phyloP scores from a whole-genome alignment of 805 yeast genomes.

The Kuraishia hungarica region DNA sequence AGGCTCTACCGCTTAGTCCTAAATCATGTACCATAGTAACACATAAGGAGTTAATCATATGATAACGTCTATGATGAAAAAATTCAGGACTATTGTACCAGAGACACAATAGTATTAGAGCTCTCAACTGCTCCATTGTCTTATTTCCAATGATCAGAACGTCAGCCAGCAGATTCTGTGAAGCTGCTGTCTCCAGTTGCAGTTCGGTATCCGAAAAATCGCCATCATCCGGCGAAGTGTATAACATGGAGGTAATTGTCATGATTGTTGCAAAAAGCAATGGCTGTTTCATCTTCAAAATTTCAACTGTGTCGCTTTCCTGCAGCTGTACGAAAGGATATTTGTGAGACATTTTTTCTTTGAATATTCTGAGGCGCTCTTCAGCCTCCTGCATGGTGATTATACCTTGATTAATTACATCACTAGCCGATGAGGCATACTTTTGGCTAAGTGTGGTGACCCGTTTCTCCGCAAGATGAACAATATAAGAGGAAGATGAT shows the following conservation, averaged over 20 bases:
- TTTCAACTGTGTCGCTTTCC: conserved; percentile 31
- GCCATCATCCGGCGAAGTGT: conserved; percentile 14
- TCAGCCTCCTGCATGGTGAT: conserved; percentile 54
- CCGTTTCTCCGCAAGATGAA: conserved; percentile 35
- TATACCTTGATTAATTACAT: conserved; percentile 50
- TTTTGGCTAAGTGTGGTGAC: conserved; percentile 20
- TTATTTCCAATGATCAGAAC: conserved; percentile 64
- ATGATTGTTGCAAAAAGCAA: conserved; percentile 56
- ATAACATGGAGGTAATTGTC: conserved; percentile 44
- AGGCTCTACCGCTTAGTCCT: conserved; percentile 55
- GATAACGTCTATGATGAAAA: conserved; percentile 71
- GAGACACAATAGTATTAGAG: conserved; percentile 49
- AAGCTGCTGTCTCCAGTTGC: conserved; percentile 43
- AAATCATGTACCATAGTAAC: conserved; percentile 66
- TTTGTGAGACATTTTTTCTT: conserved; percentile 31
- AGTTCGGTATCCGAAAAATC: conserved; percentile 28
- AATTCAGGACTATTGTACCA: conserved; percentile 87
- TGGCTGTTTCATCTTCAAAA: conserved; percentile 45
- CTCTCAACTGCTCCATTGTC: conserved; percentile 56
- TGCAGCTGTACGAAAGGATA: conserved; percentile 57
- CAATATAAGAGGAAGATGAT: conserved; percentile 33
- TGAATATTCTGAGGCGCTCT: conserved; percentile 41
- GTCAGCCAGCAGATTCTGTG: conserved; percentile 45
- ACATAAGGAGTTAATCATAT: conserved; percentile 56
- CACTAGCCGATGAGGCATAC: conserved; percentile 21